A percentile compares a stretch with the other conserved stretches of the same genome.
Evolutionary conservation across 2,329 filamentous ascomycete species (phyloP).

Genomic region (Macroventuria anomochaeta): DNA sequence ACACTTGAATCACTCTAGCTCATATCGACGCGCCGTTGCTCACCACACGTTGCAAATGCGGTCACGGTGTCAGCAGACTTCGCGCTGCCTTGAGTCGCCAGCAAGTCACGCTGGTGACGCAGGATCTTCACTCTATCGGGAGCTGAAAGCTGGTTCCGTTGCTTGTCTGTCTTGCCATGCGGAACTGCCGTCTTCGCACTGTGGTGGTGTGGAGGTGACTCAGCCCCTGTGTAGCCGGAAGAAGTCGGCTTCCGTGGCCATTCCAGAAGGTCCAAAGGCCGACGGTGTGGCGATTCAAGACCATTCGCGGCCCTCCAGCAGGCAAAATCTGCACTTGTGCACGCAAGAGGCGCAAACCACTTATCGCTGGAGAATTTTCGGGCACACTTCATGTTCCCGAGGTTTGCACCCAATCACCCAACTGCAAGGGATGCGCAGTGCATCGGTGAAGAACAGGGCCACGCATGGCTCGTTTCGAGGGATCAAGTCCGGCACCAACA

Average conservation of each 20-base stretch:
- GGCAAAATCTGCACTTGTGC: conserved; percentile 16
- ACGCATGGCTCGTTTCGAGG: conserved; percentile 19
- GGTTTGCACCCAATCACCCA: conserved; percentile 7
- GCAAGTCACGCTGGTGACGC: conserved; percentile 30
- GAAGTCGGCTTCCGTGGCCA: conserved; percentile 10
- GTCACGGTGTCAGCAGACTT: conserved; percentile 43
- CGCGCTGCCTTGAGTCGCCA: conserved; percentile 20
- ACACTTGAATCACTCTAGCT: conserved; percentile 14
- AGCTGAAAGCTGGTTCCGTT: conserved; percentile 14
- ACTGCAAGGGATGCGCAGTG: conserved; percentile 12
- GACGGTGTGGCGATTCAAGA: conserved; percentile 14
- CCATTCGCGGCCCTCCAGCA: conserved; percentile 16
- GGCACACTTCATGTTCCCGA: conserved; percentile 5
- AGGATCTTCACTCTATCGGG: conserved; percentile 20
- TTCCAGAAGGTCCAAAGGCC: conserved; percentile 13
- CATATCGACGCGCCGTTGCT: conserved; percentile 2
- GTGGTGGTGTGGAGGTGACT: conserved; percentile 31
- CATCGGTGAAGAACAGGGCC: conserved; percentile 17
- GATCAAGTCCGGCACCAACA: conserved; percentile 18
- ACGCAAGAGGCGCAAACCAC: conserved; percentile 17
- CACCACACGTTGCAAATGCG: conserved; percentile 12
- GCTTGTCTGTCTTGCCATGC: conserved; percentile 20
- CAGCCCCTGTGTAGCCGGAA: conserved; percentile 25
- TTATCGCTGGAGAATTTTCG: conserved; percentile 15
- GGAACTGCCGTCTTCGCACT: conserved; percentile 12